These are phyloP conservation scores for Talaromyces sp. DNA, from an alignment of 2,329 filamentous ascomycete genomes.

Conservation along the genomic window DNA sequence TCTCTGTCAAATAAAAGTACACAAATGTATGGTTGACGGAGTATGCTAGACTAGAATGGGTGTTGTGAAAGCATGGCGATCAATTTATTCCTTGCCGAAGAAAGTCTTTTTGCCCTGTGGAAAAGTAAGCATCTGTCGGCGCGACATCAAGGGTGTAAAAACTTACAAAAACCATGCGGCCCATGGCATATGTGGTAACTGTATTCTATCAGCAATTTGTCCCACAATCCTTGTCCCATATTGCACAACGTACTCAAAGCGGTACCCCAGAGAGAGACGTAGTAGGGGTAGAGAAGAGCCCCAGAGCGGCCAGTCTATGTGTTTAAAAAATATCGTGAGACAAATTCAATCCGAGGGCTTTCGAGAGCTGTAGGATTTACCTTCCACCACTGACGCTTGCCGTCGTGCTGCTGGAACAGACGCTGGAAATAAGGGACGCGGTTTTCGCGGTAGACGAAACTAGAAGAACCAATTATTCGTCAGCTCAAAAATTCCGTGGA, in stretches of 20 bases:
- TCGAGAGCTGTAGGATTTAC: conserved; percentile 41
- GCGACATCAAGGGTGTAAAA: conserved; percentile 21
- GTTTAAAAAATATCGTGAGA: conserved; percentile 14
- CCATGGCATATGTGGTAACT: conserved; percentile 40
- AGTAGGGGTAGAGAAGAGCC: conserved; percentile 59
- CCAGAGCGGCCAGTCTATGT: conserved; percentile 51
- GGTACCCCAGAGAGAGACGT: conserved; percentile 47
- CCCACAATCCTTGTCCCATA: neutral
- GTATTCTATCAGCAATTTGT: neutral
- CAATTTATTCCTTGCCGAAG: conserved; percentile 37
- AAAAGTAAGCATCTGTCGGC: conserved; percentile 17
- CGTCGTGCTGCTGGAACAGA: conserved; percentile 63
- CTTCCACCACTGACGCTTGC: conserved; percentile 64
- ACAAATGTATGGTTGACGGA: conserved; percentile 4
- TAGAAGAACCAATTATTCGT: conserved; percentile 16
- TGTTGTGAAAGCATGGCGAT: conserved; percentile 6
- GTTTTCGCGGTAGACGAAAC: conserved; percentile 61
- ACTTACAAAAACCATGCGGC: conserved; percentile 41
- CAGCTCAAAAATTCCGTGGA: neutral
- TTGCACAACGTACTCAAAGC: conserved; percentile 41
- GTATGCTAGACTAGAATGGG: neutral
- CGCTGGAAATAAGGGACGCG: conserved; percentile 64
- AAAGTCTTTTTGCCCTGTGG: conserved; percentile 61
- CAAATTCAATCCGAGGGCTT: neutral
- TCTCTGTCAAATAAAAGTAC: conserved; percentile 11